Evolutionary conservation across 352 stramenopile species (phyloP).

Genomic region (Phytophthora tentaculata): DNA sequence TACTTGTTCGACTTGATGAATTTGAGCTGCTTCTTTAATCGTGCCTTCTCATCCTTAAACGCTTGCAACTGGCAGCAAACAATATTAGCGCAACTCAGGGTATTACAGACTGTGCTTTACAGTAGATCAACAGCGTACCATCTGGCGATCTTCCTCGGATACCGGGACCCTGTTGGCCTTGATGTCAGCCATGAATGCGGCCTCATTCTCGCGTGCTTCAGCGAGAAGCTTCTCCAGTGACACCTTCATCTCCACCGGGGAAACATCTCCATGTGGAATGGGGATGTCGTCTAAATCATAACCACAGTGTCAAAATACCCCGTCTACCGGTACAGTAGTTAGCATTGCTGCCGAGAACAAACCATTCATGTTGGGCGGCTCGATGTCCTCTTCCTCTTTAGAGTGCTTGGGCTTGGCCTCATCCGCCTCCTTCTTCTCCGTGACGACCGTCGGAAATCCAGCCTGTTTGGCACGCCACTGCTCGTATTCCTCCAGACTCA

Average conservation of each 20-base stretch:
- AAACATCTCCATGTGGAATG: constrained; percentile 61
- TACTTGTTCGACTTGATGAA: constrained; percentile 74
- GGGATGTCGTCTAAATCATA: constrained; percentile 46
- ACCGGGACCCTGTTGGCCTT: constrained; percentile 58
- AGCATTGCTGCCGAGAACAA: constrained; percentile 1
- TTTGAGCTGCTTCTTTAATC: constrained; percentile 88
- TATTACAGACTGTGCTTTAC: too few relatives aligned
- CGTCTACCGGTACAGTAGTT: too few relatives aligned
- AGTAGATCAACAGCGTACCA: constrained; percentile 50
- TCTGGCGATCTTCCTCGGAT: constrained; percentile 78
- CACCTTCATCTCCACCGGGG: constrained; percentile 67
- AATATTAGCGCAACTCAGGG: constrained; percentile 2
- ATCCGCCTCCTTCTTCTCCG: constrained; percentile 45
- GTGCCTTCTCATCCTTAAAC: constrained; percentile 87
- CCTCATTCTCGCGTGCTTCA: constrained; percentile 83
- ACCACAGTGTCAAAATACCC: constrained; percentile 8
- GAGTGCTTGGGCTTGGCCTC: constrained; percentile 30
- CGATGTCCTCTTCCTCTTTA: constrained; percentile 49
- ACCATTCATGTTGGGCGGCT: constrained; percentile 45
- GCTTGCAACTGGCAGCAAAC: constrained; percentile 63
- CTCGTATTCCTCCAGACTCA: constrained; percentile 90
- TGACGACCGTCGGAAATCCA: constrained; percentile 40
- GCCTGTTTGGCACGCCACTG: constrained; percentile 81
- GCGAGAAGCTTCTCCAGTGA: constrained; percentile 79
- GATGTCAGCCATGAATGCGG: constrained; percentile 77